Evolutionary conservation across 192 early-diverging fungal genomes (phyloP).

Genomic region (Funneliformis geosporum): DNA sequence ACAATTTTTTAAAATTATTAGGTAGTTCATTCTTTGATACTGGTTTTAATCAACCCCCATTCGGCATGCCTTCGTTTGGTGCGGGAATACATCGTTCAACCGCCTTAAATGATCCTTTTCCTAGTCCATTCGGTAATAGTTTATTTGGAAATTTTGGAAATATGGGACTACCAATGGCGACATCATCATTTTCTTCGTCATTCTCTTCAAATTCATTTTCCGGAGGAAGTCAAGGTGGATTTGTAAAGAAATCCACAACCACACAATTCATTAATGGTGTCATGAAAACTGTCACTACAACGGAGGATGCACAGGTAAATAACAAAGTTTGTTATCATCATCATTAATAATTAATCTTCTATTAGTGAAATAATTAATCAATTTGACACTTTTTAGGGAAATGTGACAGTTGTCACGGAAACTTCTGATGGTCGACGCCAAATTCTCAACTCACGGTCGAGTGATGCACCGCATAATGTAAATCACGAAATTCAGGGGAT

Average conservation of each 20-base stretch:
- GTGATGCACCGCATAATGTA: too few species aligned
- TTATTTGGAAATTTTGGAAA: conserved; percentile 10
- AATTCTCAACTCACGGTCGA: too few species aligned
- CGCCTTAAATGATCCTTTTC: neutral
- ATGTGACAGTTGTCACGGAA: too few species aligned
- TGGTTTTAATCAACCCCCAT: neutral
- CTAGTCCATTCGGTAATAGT: neutral
- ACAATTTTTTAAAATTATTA: neutral
- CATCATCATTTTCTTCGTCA: conserved; percentile 15
- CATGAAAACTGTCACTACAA: conserved; percentile 9
- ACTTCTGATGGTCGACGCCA: too few species aligned
- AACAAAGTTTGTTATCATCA: neutral
- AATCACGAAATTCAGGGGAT: too few species aligned
- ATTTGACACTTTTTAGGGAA: too few species aligned
- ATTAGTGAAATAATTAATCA: too few species aligned
- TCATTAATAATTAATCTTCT: too few species aligned
- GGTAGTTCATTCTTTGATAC: neutral
- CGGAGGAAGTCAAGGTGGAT: neutral
- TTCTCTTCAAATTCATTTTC: neutral
- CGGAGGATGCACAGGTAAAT: conserved; percentile 17
- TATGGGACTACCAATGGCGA: neutral
- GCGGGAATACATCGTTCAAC: neutral
- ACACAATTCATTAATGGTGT: conserved; percentile 28
- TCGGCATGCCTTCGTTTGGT: neutral
- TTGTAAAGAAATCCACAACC: neutral